phyloP scores from a whole-genome alignment of 345 rosid species.

The Rhizophora apiculata region DNA sequence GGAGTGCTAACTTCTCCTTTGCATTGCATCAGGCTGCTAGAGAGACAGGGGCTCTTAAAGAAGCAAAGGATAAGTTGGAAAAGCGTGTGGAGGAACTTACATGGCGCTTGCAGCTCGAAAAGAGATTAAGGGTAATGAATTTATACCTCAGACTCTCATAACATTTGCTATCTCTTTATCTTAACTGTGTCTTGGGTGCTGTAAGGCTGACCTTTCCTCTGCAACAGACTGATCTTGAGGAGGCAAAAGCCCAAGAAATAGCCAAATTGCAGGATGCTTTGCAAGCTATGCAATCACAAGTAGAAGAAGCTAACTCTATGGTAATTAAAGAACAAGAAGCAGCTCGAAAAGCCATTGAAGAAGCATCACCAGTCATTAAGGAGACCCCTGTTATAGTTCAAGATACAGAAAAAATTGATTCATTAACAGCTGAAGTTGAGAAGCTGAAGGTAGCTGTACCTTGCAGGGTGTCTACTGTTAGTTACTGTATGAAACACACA shows the following conservation, averaged over 20 bases:
- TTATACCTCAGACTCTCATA: background rate
- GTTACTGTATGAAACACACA: too few relatives aligned
- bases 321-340: constrained; percentile 55
- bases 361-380: constrained; percentile 54
- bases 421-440: constrained; percentile 52
- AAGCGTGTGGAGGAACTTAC: constrained; percentile 71
- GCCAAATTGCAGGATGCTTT: constrained; percentile 45
- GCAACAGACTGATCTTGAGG: constrained; percentile 60
- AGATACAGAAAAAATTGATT: constrained; percentile 53
- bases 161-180: constrained; percentile 11
- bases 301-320: constrained; percentile 53
- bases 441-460: constrained; percentile 42
- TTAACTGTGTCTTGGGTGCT: background rate
- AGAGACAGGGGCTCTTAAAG: constrained; percentile 75
- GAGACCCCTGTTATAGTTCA: constrained; percentile 63
- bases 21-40: constrained; percentile 51
- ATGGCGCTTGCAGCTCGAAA: constrained; percentile 70
- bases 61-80: constrained; percentile 74
- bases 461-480: too few relatives aligned
- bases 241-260: constrained; percentile 53
- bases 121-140: constrained; percentile 53
- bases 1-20: background rate
- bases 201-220: background rate
- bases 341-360: constrained; percentile 49
- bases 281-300: constrained; percentile 50